These are phyloP conservation scores for Chaetomium olivaceum DNA, from an alignment of 2,329 filamentous ascomycete genomes.

Conservation along the genomic window DNA sequence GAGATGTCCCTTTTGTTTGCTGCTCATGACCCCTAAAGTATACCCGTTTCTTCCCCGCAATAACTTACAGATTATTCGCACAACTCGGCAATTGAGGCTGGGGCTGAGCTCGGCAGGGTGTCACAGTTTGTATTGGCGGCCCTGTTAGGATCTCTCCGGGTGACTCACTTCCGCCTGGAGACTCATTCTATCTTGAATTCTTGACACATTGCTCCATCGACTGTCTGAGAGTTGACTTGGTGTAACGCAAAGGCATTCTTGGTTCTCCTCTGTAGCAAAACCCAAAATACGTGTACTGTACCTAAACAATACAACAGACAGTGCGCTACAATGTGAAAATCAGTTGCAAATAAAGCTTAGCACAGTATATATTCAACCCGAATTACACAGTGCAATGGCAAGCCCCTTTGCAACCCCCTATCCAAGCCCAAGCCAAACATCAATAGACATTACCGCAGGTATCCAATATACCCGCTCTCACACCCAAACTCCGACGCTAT, in stretches of 20 bases:
- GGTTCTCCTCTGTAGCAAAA: too few relatives aligned
- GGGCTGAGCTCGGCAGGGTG: constrained; percentile 18
- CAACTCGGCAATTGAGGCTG: neutral
- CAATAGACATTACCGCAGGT: constrained; percentile 2
- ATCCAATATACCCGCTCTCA: neutral
- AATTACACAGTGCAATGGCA: neutral
- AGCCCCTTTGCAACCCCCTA: neutral
- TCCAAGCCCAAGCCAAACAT: neutral
- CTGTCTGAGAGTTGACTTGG: neutral
- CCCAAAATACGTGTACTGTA: neutral
- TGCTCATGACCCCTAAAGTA: neutral
- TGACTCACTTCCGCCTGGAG: constrained; percentile 13
- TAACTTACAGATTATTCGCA: too few relatives aligned
- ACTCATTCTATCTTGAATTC: neutral
- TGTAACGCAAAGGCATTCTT: neutral
- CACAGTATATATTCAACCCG: neutral
- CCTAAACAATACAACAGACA: neutral
- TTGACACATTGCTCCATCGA: neutral
- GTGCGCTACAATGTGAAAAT: too few relatives aligned
- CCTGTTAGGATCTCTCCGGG: constrained; percentile 7
- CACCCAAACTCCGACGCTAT: constrained; percentile 20
- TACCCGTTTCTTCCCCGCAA: constrained; percentile 2
- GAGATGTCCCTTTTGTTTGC: neutral
- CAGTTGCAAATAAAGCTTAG: neutral
- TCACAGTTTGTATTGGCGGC: neutral